Base-by-base conservation (phyloP, 495 filamentous ascomycete genomes). In the Trypethelium eluteriae region DNA sequence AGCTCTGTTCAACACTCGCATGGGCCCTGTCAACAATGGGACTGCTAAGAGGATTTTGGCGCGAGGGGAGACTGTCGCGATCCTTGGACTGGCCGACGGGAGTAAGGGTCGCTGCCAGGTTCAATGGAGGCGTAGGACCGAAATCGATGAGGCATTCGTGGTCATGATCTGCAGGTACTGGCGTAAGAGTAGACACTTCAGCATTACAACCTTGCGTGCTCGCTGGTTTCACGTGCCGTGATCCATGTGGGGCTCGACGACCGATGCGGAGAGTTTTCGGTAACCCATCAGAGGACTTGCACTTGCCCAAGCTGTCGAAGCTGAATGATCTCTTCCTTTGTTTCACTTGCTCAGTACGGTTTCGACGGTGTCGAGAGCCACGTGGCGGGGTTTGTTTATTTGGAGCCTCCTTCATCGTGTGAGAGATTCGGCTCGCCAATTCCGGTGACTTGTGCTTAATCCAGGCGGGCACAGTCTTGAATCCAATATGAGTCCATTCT, bases 401-500 rank as follows among this genome's bases (percentile, higher is more conserved):
- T 36, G 53, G 7, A 7, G 7, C 18, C 36, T 59, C 3, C 7
- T 36, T 36, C 18, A 34, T 35, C 34, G 7, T 2, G 6, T 34
- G 3, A 9, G 53, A 59, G 53, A 59, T 34, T 1, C 14, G 53
- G 7, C 36, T 34, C 11, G 53, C 53, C 11, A 7, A 7, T 32
- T 59, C 32, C 7, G 53, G 53, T 3, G 53, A 59, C 6, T 79
- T 77, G 39, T 85, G 82, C 57, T 77, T 76, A 68, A 79, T 86
- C 86, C 85, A 89, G 11, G 74, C 72, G 38, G 86, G 85, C 41
- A 84, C 78, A 44, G 78, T 75, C 10, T 76, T 74, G 41, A 88
- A 79, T 2, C 92, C 92, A 11, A 93, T 80, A 39, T 77, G 75
- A 49, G 82, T 76, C 68, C 93, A 81, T 62, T 83, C 87, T 0